Evolutionary conservation across 2,329 filamentous ascomycete species (phyloP).

Genomic region (Macrophomina tecta): DNA sequence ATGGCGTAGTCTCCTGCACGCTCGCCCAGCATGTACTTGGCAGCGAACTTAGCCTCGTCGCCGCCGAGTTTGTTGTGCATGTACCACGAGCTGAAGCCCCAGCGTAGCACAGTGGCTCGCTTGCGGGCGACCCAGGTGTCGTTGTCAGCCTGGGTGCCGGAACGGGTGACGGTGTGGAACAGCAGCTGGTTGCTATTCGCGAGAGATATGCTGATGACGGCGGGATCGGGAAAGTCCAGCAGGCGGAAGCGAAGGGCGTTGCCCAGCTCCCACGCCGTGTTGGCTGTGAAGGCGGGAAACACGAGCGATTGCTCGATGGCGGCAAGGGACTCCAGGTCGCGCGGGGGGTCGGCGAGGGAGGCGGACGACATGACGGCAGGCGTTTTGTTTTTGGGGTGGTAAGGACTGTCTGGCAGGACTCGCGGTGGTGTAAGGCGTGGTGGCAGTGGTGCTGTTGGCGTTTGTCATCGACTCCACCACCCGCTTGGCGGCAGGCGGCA

Average conservation of each 20-base stretch:
- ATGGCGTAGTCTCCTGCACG: conserved; percentile 71
- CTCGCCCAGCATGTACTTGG: conserved; percentile 67
- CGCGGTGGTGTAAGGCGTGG: background rate
- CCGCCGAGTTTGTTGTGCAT: conserved; percentile 71
- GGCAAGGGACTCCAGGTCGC: conserved; percentile 48
- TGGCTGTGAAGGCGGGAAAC: conserved; percentile 65
- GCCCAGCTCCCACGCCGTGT: conserved; percentile 70
- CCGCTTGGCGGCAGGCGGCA: background rate
- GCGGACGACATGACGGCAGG: conserved; percentile 16
- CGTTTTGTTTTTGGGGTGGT: too few species aligned
- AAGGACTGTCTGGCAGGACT: background rate
- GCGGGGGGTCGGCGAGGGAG: conserved; percentile 41
- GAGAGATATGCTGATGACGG: conserved; percentile 69
- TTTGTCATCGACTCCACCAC: conserved; percentile 14
- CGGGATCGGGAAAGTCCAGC: conserved; percentile 57
- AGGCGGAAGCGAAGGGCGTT: conserved; percentile 69
- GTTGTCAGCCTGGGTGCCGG: conserved; percentile 73
- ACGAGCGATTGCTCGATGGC: conserved; percentile 51
- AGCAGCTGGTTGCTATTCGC: conserved; percentile 64
- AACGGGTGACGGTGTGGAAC: conserved; percentile 72
- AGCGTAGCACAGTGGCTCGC: conserved; percentile 73
- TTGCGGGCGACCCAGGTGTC: conserved; percentile 70
- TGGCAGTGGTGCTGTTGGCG: background rate
- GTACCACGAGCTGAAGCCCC: conserved; percentile 72
- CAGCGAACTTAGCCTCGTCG: conserved; percentile 68